Evolutionary conservation across 2,329 filamentous ascomycete species (phyloP), one percentile per base, ranked within the genome.

Genomic region (Colletotrichum lupini): DNA sequence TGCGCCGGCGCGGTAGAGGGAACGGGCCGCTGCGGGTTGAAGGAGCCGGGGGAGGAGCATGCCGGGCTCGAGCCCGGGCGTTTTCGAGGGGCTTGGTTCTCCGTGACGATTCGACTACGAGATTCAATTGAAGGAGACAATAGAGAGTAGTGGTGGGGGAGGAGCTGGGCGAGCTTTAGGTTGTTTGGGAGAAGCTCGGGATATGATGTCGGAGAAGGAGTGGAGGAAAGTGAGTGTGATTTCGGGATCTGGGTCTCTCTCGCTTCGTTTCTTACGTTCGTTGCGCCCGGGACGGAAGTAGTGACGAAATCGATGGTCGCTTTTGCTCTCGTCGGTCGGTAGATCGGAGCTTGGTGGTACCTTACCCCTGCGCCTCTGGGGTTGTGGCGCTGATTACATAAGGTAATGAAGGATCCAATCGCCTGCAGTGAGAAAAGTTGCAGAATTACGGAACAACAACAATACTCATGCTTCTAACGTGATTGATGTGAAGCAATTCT

Each of bases 11-110:
- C 72, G 72, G 73, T 71, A 70, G 73, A 75, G 67, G 73, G 72
- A 75, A 73, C 74, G 68, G 66, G 78, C 79, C 79, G 81, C 77
- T 75, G 78, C 75, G 76, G 76, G 73, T 66, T 76, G 75, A 74
- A 77, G 60, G 73, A 77, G 60, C 76, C 79, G 80, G 76, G 84
- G 87, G 82, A 86, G 81, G 86, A 86, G 87, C 90, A 92, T 92
- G 84, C 90, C 37, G 37, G 37, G 37, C 90, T 90, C 90, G 91
- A 91, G 83, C 83, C 70, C 16, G 37, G 37, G 16, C 16, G 56
- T 26, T 9, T 37, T 32, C n/a, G 24, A 32, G 26, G 24, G 26
- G 16, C n/a, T 56, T 56, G 26, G n/a, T 28, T 19, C 32, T 22
- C 35, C 77, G n/a, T 65, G 24, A 30, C 32, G 24, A 37, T 22